Evolutionary conservation across 352 stramenopile genomes (phyloP), one percentile per base, ranked within the genome.

Genomic region (Pythium angustatum): DNA sequence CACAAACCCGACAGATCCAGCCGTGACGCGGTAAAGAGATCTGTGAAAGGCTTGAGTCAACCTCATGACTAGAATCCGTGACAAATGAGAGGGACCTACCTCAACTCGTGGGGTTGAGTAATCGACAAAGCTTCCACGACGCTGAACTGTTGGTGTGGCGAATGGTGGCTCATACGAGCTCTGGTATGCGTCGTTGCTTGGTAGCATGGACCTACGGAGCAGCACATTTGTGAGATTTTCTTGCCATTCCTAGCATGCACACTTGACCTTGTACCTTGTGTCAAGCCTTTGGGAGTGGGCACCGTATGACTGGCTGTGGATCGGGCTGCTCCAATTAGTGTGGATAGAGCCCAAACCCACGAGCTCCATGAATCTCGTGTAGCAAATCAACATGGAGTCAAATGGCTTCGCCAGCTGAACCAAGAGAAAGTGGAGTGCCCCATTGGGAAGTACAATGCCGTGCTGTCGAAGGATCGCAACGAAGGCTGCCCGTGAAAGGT

Each of bases 1-100:
- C 69, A 50, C 81, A 90, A 0, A 90, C 79, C 10, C 81, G 81
- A 49, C 81, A 90, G 22, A 90, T 72, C 81, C 81, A 90, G 1
- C 81, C 81, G 41, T 81, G 68, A 2, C 72, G 74, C 3, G 64
- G 56, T 27, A 85, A 44, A 6, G 73, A 62, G 5, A 64, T 30
- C 54, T 69, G 55, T 7, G 31, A n/a, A 41, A 26, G 11, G 3
- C 19, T 15, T 19, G 19, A 41, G 34, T 2, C 34, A 41, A 41
- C 11, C 34, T 41, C 34, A 41, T 9, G 34, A 15, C 15, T 19
- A 43, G 3, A 43, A 3, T 9, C 14, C 5, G 14, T 40, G 5
- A 10, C 24, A 22, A 14, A 50, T 30, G 19, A 44, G 27, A 15
- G 5, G 8, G 5, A 7, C 51, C 44, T 9, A 72, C 66, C 22